Percentiles rank a stretch among this genome's conserved stretches.
These are phyloP conservation scores for Neonectria neomacrospora DNA, from an alignment of 2,329 filamentous ascomycete species.

Conservation along the genomic window DNA sequence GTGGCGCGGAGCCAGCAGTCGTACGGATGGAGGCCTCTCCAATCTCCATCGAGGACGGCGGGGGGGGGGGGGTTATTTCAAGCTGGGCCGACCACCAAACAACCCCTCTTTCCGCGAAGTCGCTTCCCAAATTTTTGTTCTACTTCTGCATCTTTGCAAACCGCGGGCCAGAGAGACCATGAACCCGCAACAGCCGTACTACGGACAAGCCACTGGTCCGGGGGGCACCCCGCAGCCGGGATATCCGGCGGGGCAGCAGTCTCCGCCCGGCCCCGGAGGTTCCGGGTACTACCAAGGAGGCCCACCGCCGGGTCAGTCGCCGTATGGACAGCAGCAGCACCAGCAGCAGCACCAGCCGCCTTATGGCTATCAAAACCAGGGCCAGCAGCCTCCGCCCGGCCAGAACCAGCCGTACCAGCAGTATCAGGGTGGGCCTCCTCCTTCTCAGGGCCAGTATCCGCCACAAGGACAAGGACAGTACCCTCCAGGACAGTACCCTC, in stretches of 20 bases:
- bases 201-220: constrained; percentile 29
- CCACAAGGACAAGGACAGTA: constrained; percentile 20
- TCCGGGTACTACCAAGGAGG: constrained; percentile 28
- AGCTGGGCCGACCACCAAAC: background rate
- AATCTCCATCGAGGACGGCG: background rate
- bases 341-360: constrained; percentile 18
- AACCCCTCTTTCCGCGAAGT: background rate
- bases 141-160: background rate
- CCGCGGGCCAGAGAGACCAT: constrained; percentile 12
- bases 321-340: constrained; percentile 27
- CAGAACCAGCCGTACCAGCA: background rate
- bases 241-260: constrained; percentile 30
- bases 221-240: constrained; percentile 16
- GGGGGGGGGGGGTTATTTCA: constrained; percentile 3
- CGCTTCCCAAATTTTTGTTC: background rate
- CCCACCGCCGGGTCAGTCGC: constrained; percentile 21
- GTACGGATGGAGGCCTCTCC: background rate
- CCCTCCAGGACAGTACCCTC: constrained; percentile 22
- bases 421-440: background rate
- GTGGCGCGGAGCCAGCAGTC: constrained; percentile 1
- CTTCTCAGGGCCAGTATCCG: constrained; percentile 1
- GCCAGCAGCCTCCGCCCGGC: constrained; percentile 13
- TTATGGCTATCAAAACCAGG: constrained; percentile 17
- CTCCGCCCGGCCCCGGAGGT: background rate
- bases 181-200: constrained; percentile 36